Percentiles rank a stretch among this genome's conserved stretches.
These are phyloP conservation scores for Galerina marginata DNA, from an alignment of 768 basidiomycete genomes.

Conservation along the genomic window DNA sequence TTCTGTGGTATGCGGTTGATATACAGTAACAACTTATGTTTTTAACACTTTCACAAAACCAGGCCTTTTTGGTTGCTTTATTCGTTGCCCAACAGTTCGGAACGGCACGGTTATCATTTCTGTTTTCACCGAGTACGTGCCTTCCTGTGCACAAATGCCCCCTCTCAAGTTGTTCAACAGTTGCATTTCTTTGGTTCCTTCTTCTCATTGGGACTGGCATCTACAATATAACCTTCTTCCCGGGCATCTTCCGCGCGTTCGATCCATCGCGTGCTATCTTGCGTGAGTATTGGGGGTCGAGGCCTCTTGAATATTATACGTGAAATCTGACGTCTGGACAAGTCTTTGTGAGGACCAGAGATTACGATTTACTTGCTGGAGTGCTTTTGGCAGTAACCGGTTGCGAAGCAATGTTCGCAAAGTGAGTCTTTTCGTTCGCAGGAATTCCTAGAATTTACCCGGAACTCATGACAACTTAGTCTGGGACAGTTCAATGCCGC, in stretches of 20 bases:
- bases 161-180: constrained; percentile 28
- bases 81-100: constrained; percentile 69
- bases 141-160: neutral
- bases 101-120: constrained; percentile 52
- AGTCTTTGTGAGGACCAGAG: constrained; percentile 69
- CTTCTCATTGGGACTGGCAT: constrained; percentile 59
- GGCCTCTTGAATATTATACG: neutral
- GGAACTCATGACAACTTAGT: constrained; percentile 31
- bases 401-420: constrained; percentile 71
- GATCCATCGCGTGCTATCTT: constrained; percentile 71
- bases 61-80: constrained; percentile 60
- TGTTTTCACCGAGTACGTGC: constrained; percentile 58
- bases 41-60: neutral
- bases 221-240: constrained; percentile 57
- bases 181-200: constrained; percentile 62
- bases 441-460: neutral
- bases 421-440: constrained; percentile 42
- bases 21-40: neutral
- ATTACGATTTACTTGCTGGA: constrained; percentile 67
- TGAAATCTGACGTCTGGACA: neutral
- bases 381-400: constrained; percentile 73
- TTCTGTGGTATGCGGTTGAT: constrained; percentile 51
- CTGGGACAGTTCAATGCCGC: constrained; percentile 70
- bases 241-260: constrained; percentile 68
- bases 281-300: constrained; percentile 41